Conservation (phyloP, 352 stramenopile species). For the Blastocystis sp. region DNA sequence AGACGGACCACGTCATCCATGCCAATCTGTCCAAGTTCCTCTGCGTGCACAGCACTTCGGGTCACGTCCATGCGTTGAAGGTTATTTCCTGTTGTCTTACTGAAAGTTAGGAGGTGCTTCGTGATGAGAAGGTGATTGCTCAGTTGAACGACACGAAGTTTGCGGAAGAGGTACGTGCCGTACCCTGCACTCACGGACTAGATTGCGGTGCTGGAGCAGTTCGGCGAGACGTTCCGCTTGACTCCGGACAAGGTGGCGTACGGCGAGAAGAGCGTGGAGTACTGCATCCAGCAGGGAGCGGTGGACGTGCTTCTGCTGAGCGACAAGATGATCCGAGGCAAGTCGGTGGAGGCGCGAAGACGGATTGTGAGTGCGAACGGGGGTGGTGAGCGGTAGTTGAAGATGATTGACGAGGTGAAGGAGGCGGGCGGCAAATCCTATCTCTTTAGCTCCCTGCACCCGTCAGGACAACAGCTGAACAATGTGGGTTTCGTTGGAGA, state of each 20-base stretch:
- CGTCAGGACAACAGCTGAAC: slow-evolving; percentile 42
- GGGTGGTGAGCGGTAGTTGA: background rate
- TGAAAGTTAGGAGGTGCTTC: slow-evolving; percentile 26
- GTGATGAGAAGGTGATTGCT: slow-evolving; percentile 50
- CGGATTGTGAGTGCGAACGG: background rate
- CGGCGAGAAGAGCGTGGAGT: slow-evolving; percentile 52
- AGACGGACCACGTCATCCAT: slow-evolving; percentile 12
- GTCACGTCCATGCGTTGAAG: slow-evolving; percentile 45
- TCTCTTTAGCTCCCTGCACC: slow-evolving; percentile 64
- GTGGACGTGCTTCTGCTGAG: slow-evolving; percentile 33
- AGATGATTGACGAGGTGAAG: slow-evolving; percentile 17
- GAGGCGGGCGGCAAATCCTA: slow-evolving; percentile 43
- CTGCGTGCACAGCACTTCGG: slow-evolving; percentile 36
- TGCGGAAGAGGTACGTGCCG: slow-evolving; percentile 10
- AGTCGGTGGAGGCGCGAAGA: slow-evolving; percentile 14
- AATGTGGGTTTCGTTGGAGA: background rate
- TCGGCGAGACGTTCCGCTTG: background rate
- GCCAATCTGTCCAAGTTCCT: slow-evolving; percentile 36
- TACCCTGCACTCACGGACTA: background rate
- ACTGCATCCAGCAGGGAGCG: slow-evolving; percentile 56
- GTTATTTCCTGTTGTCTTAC: background rate
- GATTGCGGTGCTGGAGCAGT: slow-evolving; percentile 35
- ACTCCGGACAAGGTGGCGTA: slow-evolving; percentile 33
- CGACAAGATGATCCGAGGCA: slow-evolving; percentile 50
- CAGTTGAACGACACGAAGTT: slow-evolving; percentile 57